A percentile compares a stretch with the other conserved stretches of the same genome.
Evolutionary conservation across 495 filamentous ascomycete species (phyloP).

Genomic region (Darksidea phi): DNA sequence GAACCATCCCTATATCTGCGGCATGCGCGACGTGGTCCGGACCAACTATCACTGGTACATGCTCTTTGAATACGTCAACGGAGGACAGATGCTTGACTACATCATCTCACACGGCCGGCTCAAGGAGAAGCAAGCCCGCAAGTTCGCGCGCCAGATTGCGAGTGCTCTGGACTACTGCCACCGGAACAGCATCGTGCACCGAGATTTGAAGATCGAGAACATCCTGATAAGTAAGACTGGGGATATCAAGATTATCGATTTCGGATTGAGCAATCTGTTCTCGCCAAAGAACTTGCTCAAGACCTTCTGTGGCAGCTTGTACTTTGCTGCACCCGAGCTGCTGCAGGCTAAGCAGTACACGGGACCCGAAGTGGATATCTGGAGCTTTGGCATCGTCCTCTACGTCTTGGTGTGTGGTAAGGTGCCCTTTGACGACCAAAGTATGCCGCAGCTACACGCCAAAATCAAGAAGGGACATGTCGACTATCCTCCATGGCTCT

Average conservation of each 20-base stretch:
- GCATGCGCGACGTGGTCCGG: slow-evolving; percentile 89
- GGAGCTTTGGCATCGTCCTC: slow-evolving; percentile 99
- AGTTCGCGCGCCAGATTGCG: slow-evolving; percentile 95
- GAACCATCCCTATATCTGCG: slow-evolving; percentile 95
- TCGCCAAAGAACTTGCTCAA: slow-evolving; percentile 82
- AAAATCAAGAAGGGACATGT: slow-evolving; percentile 98
- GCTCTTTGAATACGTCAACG: slow-evolving; percentile 99
- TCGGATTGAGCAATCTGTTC: slow-evolving; percentile 96
- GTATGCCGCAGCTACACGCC: slow-evolving; percentile 96
- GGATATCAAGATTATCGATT: slow-evolving; percentile 99
- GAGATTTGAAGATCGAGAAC: slow-evolving; percentile 98
- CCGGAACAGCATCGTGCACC: slow-evolving; percentile 96
- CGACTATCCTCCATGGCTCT: slow-evolving; percentile 92
- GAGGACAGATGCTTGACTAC: slow-evolving; percentile 99
- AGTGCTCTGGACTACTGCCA: slow-evolving; percentile 99
- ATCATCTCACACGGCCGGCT: slow-evolving; percentile 97
- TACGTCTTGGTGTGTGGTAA: slow-evolving; percentile 98
- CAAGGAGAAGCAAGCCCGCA: slow-evolving; percentile 97
- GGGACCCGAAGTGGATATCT: slow-evolving; percentile 94
- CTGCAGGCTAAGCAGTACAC: slow-evolving; percentile 92
- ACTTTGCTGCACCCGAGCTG: slow-evolving; percentile 95
- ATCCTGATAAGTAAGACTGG: slow-evolving; percentile 99
- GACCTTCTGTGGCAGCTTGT: slow-evolving; percentile 96
- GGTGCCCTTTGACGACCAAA: slow-evolving; percentile 98
- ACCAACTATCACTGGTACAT: slow-evolving; percentile 99